Base-by-base conservation (phyloP, 139 green algal genomes). In the Asterochloris erici region DNA sequence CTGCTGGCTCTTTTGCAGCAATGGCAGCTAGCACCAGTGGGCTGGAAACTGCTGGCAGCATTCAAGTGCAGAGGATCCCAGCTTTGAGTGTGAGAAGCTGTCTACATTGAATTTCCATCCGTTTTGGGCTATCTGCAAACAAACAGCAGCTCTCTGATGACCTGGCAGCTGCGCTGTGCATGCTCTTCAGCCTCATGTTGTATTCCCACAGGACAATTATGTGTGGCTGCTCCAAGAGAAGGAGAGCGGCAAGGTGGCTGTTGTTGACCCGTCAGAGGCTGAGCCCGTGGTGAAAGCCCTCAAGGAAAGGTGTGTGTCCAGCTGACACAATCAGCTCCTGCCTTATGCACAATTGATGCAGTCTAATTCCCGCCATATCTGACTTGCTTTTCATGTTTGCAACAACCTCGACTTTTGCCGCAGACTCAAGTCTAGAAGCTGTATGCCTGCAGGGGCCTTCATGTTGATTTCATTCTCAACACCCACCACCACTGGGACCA, bases 191-290 rank as follows among this genome's bases (percentile, higher is more conserved):
- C 38, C 38, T 54, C 38, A 54, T 54, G 4, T 54, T 54, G 38
- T 54, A 54, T 6, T 6, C 38, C 16, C 77, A 19, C 79, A 87
- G 21, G 87, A 92, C 82, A 97, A 97, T 81, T 97, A 97, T 77
- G 82, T 89, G 0, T 97, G 92, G 93, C 83, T 97, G 54, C 71
- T 96, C 38, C 85, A 89, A 28, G 94, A 98, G 63, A 85, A 80
- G 0, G 64, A 27, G 0, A 81, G 38, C 12, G 84, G 87, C 73
- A 74, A 89, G 61, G 94, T 90, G 4, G 94, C 93, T 15, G 90
- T 98, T 38, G 94, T 98, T 16, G 95, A 98, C 82, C 94, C 95
- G 12, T 84, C 94, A 17, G 95, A 98, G 83, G 74, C 71, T 14
- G 62, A 28, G 27, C 94, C 94, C 27, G 94, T 98, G 12, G 69